These are phyloP conservation scores for Penicillium sp. DNA, from an alignment of 2,329 filamentous ascomycete genomes.

Conservation along the genomic window DNA sequence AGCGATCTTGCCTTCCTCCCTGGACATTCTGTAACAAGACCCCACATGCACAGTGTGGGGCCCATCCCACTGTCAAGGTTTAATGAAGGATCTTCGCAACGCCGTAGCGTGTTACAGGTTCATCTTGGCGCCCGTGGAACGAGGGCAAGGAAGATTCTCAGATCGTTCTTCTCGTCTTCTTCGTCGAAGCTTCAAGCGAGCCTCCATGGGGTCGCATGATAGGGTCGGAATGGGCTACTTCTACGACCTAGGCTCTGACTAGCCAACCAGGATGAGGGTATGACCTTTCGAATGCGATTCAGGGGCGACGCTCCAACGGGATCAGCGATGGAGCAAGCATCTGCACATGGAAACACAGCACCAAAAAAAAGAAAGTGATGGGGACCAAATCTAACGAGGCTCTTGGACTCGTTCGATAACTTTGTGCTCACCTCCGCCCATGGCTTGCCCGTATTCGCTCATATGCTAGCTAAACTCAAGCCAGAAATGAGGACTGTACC, in stretches of 20 bases:
- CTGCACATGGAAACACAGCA: background rate
- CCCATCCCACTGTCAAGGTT: slow-evolving; percentile 34
- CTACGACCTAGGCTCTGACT: slow-evolving; percentile 15
- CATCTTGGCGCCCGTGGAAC: slow-evolving; percentile 34
- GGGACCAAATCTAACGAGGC: slow-evolving; percentile 9
- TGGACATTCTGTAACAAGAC: slow-evolving; percentile 22
- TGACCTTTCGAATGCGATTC: background rate
- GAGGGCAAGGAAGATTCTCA: slow-evolving; percentile 20
- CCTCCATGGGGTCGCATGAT: slow-evolving; percentile 16
- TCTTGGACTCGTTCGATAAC: background rate
- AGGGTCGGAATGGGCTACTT: slow-evolving; percentile 20
- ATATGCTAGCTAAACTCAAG: background rate
- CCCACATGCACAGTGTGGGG: slow-evolving; percentile 2
- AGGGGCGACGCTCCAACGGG: background rate
- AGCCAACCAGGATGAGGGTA: background rate
- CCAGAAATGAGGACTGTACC: background rate
- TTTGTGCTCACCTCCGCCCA: background rate
- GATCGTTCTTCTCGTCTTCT: slow-evolving; percentile 25
- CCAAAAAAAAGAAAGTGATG: background rate
- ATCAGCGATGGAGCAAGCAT: slow-evolving; percentile 17
- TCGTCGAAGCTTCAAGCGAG: slow-evolving; percentile 28
- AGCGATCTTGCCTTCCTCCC: slow-evolving; percentile 21
- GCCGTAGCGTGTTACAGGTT: slow-evolving; percentile 37
- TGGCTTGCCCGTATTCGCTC: background rate
- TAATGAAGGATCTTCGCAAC: slow-evolving; percentile 45